A percentile compares a stretch with the other conserved stretches of the same genome.
These are phyloP conservation scores for Cryptosporidium ryanae DNA, from an alignment of 169 alveolate genomes.

Conservation along the genomic window DNA sequence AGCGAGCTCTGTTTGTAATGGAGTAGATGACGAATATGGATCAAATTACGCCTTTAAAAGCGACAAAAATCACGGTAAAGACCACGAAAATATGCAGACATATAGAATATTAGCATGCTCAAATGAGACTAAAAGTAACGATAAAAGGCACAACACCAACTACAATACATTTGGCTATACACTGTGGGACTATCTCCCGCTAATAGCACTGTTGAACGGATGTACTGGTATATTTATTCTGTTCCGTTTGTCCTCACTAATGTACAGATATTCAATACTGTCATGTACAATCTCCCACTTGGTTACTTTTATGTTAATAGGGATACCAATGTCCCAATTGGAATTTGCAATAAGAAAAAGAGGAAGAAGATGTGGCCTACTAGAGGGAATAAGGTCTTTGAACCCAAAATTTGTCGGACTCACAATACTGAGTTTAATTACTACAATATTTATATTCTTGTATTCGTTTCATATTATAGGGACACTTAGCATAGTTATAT, in stretches of 20 bases:
- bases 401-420: slow-evolving; percentile 24
- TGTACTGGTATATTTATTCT: slow-evolving; percentile 68
- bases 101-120: not conserved
- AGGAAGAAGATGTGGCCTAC: slow-evolving; percentile 48
- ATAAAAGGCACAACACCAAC: not conserved
- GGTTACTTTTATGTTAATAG: slow-evolving; percentile 43
- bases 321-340: slow-evolving; percentile 52
- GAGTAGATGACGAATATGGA: not conserved
- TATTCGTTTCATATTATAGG: slow-evolving; percentile 53
- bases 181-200: slow-evolving; percentile 60
- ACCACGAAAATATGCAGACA: no score
- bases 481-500: slow-evolving; percentile 41
- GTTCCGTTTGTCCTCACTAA: slow-evolving; percentile 49
- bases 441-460: slow-evolving; percentile 26
- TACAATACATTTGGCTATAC: slow-evolving; percentile 19
- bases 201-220: slow-evolving; percentile 57
- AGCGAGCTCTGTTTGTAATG: no score
- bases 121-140: not conserved
- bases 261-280: slow-evolving; percentile 58
- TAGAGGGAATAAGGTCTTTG: slow-evolving; percentile 24
- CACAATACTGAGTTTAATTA: slow-evolving; percentile 16
- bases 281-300: slow-evolving; percentile 63
- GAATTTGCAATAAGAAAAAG: slow-evolving; percentile 59
- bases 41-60: not conserved
- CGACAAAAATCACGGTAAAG: not conserved